Evolutionary conservation across 352 stramenopile species (phyloP), one percentile per base, ranked within the genome.

Genomic region (Phytophthora pini): DNA sequence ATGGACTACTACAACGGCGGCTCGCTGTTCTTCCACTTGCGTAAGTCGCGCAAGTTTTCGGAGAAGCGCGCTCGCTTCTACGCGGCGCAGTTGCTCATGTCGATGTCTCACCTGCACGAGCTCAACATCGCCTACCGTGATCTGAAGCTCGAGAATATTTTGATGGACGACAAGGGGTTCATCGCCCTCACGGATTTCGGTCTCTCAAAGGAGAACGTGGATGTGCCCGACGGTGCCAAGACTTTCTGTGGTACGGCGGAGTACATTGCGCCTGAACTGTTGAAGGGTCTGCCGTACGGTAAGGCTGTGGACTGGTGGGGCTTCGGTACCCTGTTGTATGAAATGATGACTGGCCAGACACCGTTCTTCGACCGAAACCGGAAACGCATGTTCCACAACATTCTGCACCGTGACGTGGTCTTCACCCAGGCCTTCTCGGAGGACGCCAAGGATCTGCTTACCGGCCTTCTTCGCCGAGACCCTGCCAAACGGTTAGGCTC

Each of bases 371-470:
- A 98, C 69, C 93, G 94, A 47, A 98, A 98, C 74, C 76, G 93
- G 9, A 98, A 98, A 73, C 79, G 88, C 55, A 98, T 98, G 94
- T 98, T 98, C 76, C 86, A 96, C 76, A 97, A 97, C 63, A 98
- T 98, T 64, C 64, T 95, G 32, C 88, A 95, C 70, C 86, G 88
- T 15, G 88, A 95, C 48, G 88, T 95, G 3, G 80, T 92, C 39
- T 96, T 95, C 61, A 93, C 86, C 4, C 84, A 90, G 26, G 84
- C 81, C 5, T 97, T 97, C 67, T 95, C 84, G 15, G 84, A 93
- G 67, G 86, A 97, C 44, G 92, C 92, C 17, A 94, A 93, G 76
- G 82, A 90, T 31, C 52, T 97, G 34, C 72, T 97, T 43, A 89
- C 78, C 0, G 75, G 71, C 55, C 67, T 98, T 38, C 73, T 98